Evolutionary conservation across 2,329 filamentous ascomycete species (phyloP).

Genomic region (Stachybotrys chartarum): DNA sequence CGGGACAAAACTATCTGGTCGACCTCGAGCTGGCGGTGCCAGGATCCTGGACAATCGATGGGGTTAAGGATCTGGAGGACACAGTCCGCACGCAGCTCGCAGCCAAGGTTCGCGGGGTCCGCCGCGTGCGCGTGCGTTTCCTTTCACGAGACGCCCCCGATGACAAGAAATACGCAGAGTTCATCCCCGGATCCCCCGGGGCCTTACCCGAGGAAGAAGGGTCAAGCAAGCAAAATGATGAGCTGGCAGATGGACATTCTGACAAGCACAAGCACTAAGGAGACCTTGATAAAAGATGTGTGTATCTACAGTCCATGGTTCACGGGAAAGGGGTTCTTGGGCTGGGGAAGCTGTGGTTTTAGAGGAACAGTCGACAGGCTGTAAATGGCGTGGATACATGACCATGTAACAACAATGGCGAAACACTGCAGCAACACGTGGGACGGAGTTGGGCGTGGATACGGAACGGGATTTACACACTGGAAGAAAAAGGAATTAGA

Average conservation of each 20-base stretch:
- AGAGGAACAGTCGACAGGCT: neutral
- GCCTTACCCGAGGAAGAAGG: conserved; percentile 54
- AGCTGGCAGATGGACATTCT: neutral
- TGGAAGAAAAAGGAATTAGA: neutral
- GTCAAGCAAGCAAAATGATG: neutral
- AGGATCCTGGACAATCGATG: conserved; percentile 65
- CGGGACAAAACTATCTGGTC: conserved; percentile 91
- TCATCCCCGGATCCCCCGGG: conserved; percentile 59
- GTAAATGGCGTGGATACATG: neutral
- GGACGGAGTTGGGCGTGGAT: neutral
- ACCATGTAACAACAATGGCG: neutral
- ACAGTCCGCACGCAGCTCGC: conserved; percentile 66
- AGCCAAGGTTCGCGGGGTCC: conserved; percentile 72
- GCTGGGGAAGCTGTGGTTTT: too few species aligned
- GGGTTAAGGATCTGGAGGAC: conserved; percentile 64
- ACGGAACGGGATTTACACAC: neutral
- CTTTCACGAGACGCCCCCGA: conserved; percentile 56
- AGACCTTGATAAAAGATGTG: too few species aligned
- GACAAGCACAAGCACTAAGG: neutral
- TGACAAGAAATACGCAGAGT: conserved; percentile 67
- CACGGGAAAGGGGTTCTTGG: too few species aligned
- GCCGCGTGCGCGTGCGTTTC: conserved; percentile 78
- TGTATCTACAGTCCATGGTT: too few species aligned
- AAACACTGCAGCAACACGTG: neutral
- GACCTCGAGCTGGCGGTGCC: conserved; percentile 84